Evolutionary conservation across 2,329 filamentous ascomycete species (phyloP), one percentile per base, ranked within the genome.

Genomic region (Cytospora leucostoma): DNA sequence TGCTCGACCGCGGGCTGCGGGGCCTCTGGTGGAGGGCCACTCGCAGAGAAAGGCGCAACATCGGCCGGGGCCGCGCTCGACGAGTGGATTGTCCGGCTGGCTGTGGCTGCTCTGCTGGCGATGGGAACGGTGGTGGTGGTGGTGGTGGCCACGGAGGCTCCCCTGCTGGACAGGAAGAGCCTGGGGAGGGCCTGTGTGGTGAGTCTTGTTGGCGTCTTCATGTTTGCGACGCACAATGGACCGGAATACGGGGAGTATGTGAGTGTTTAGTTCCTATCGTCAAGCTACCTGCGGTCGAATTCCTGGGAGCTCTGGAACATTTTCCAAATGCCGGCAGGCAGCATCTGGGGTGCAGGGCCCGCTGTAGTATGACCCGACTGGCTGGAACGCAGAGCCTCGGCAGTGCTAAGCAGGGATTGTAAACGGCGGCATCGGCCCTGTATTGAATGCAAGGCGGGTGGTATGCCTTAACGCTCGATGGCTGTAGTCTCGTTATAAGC

Each of bases 11-110:
- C 74, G 12, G 84, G 80, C 32, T 75, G 69, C 1, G 86, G 86
- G 1, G 85, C 77, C 62, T 79, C 76, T 3, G 86, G 86, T 7
- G 86, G 86, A 60, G 86, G 86, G 1, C 86, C 85, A 38, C 82
- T 79, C 65, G 82, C 82, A 66, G 84, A 78, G 66, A 85, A 76
- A 51, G 84, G 79, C 34, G 78, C 78, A 65, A 84, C 82, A 67
- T 79, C 77, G 56, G 82, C 82, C 27, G 73, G 71, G 11, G 77
- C 68, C 61, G 74, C 72, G 12, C 72, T 37, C 3, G 76, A 75
- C 59, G 69, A 70, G 68, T 73, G 73, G 44, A 66, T 60, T 8
- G 44, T n/a, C 21, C 47, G 15, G 8, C 27, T 32, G 7, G 38
- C 12, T 35, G 34, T 11, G 6, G 34, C 35, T 37, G 52, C 60